A percentile compares a stretch with the other conserved stretches of the same genome.
Evolutionary conservation across 1,139 yeast genomes (phyloP).

Genomic region (Suhomyces anneliseae): DNA sequence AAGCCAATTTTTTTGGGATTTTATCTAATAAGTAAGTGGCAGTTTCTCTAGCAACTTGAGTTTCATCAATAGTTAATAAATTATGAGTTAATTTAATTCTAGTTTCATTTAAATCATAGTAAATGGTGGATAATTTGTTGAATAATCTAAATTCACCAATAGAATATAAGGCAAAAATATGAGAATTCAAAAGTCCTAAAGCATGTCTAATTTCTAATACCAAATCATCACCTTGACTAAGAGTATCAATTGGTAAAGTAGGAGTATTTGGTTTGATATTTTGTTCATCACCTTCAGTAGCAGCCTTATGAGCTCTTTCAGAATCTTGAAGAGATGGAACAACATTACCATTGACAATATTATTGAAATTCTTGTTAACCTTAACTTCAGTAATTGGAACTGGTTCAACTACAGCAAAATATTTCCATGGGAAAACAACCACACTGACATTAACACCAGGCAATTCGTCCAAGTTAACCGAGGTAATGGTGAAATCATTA

Average conservation of each 20-base stretch:
- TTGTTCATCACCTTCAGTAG: slow-evolving; percentile 24
- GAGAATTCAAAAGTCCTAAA: slow-evolving; percentile 57
- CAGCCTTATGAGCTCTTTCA: slow-evolving; percentile 36
- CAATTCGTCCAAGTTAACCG: slow-evolving; percentile 60
- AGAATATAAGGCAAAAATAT: slow-evolving; percentile 68
- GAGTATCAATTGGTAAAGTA: slow-evolving; percentile 50
- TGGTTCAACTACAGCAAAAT: slow-evolving; percentile 40
- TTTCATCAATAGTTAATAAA: slow-evolving; percentile 62
- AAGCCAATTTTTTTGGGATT: slow-evolving; percentile 65
- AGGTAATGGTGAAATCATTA: slow-evolving; percentile 61
- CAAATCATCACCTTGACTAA: slow-evolving; percentile 41
- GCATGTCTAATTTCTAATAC: slow-evolving; percentile 59
- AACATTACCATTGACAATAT: slow-evolving; percentile 29
- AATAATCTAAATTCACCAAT: slow-evolving; percentile 66
- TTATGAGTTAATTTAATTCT: slow-evolving; percentile 58
- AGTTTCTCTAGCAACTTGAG: slow-evolving; percentile 52
- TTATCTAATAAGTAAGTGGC: slow-evolving; percentile 63
- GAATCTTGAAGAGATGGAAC: slow-evolving; percentile 50
- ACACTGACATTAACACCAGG: slow-evolving; percentile 54
- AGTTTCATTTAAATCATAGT: slow-evolving; percentile 61
- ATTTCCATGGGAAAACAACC: slow-evolving; percentile 62
- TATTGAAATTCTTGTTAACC: slow-evolving; percentile 34
- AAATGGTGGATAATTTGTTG: slow-evolving; percentile 52
- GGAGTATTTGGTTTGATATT: slow-evolving; percentile 37
- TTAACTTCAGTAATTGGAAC: slow-evolving; percentile 29